Evolutionary conservation across 306 rosid species (phyloP).

Genomic region (Pyrus betulifolia): DNA sequence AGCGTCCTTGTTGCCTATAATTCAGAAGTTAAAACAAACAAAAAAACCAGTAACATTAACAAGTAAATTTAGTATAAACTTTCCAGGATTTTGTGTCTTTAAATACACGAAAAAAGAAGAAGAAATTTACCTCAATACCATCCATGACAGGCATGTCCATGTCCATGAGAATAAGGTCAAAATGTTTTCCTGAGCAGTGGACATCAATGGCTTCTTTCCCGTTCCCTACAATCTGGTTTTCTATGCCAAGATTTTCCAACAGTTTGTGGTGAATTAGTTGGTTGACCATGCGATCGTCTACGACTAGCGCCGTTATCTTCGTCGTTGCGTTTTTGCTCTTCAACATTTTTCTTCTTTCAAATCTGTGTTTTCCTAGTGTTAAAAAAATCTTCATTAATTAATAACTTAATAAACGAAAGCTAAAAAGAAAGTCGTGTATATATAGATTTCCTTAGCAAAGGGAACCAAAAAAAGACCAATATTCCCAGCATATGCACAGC

Average conservation of each 20-base stretch:
- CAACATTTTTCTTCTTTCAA: slow-evolving; percentile 1
- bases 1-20: slow-evolving; percentile 65
- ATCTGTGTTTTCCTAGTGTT: not conserved
- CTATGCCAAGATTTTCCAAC: slow-evolving; percentile 44
- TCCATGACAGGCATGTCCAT: slow-evolving; percentile 85
- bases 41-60: not conserved
- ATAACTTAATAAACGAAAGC: not conserved
- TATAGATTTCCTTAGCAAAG: not conserved
- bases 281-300: slow-evolving; percentile 47
- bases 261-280: slow-evolving; percentile 42
- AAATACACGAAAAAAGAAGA: not conserved
- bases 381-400: not conserved
- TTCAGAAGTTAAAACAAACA: not conserved
- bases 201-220: slow-evolving; percentile 78
- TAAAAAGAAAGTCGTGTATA: not conserved
- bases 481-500: not conserved
- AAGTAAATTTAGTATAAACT: not conserved
- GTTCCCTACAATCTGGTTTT: slow-evolving; percentile 40
- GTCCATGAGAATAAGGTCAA: slow-evolving; percentile 88
- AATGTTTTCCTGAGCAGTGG: slow-evolving; percentile 40
- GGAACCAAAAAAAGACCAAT: not conserved
- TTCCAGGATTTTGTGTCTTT: not conserved
- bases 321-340: not conserved
- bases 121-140: slow-evolving; percentile 54
- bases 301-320: slow-evolving; percentile 56